These are phyloP conservation scores for Dipodascus geniculatus DNA, from an alignment of 805 yeast genomes.

Conservation along the genomic window DNA sequence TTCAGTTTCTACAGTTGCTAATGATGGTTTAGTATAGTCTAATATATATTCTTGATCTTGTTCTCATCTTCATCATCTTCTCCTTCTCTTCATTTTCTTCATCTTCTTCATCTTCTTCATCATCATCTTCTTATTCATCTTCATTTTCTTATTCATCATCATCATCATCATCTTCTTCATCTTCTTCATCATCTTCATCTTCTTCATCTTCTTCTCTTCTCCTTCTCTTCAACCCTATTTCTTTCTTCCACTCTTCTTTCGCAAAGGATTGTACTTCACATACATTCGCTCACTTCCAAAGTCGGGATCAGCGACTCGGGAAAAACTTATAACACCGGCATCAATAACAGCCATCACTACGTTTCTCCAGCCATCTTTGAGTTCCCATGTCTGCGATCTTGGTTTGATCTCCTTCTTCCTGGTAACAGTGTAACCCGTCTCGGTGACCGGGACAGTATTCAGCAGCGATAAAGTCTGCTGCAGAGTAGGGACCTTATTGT, in stretches of 20 bases:
- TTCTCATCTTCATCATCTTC: too few species aligned
- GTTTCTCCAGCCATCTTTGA: constrained; percentile 42
- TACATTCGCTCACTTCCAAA: not conserved
- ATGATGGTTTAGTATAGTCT: not conserved
- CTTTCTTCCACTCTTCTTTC: not conserved
- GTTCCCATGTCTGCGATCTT: constrained; percentile 4
- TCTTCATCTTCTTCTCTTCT: too few species aligned
- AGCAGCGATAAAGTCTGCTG: constrained; percentile 25
- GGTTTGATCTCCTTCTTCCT: constrained; percentile 14
- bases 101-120: not conserved
- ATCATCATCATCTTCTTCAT: too few species aligned
- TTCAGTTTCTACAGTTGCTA: too few species aligned
- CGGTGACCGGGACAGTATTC: constrained; percentile 15
- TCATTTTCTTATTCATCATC: too few species aligned
- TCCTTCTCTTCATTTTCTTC: not conserved
- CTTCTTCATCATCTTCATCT: too few species aligned
- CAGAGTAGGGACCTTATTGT: constrained; percentile 25
- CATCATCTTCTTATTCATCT: too few species aligned
- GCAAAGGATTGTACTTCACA: not conserved
- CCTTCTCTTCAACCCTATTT: not conserved
- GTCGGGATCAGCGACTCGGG: constrained; percentile 24
- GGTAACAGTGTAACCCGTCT: constrained; percentile 23
- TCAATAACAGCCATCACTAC: constrained; percentile 63
- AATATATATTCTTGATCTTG: too few species aligned
- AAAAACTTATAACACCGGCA: constrained; percentile 61